Base-by-base conservation (phyloP, 192 early-diverging fungal genomes). In the Dissophora globulifera region DNA sequence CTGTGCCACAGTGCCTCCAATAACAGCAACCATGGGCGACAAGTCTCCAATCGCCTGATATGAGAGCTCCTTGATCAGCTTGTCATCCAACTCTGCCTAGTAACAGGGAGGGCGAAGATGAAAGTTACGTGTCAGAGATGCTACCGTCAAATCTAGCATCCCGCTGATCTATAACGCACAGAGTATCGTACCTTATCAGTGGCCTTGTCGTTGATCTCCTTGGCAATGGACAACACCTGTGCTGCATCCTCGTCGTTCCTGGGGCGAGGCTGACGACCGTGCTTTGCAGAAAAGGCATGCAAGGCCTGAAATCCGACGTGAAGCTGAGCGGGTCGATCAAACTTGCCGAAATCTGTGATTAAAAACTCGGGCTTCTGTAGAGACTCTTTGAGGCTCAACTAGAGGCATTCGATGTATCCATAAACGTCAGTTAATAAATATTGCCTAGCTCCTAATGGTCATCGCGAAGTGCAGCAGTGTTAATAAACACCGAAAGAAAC, bases 1-100 rank as follows among this genome's bases (percentile, higher is more conserved):
- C 81, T 99, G 98, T 19, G 96, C 98, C 23, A 96, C 91, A 20
- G 98, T 80, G 42, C 98, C 98, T 56, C 98, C 98, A 79, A 97
- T 87, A n/a, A 98, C 89, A 16, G 96, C 98, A 20, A 89, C 86
- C 95, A 99, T 96, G 32, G 98, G 96, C 17, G 95, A 84, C 45
- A 99, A 64, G 66, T 98, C 94, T 47, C 98, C 98, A 20, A 86
- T 70, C 17, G 96, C 94, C 78, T 95, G 92, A 66, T 84, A 98
- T 32, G 96, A 67, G 23, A 99, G 82, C 79, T 95, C 88, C 62
- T 91, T 92, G 35, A 98, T 85, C 26, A 98, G 71, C 67, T 97
- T 91, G 27, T 94, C 95, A 72, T 93, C 84, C 35, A 99, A 70
- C 55, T 93, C 92, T 23, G 89, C 86, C 78, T 80, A 65, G n/a